phyloP scores from a whole-genome alignment of 352 stramenopile species.

The Elongisporangium anandrum region DNA sequence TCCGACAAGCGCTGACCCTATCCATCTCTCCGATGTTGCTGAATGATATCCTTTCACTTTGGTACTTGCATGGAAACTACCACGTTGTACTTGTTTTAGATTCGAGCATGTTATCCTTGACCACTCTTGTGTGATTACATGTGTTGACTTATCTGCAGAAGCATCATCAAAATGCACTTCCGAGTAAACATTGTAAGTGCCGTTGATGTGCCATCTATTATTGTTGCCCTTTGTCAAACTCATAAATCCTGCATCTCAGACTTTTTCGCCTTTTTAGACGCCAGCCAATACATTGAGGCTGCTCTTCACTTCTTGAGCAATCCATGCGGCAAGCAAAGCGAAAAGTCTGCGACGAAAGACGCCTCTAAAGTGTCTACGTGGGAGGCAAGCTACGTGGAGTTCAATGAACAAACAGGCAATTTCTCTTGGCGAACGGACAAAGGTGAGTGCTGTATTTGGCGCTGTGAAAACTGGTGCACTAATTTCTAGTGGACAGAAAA shows the following conservation, averaged over 20 bases:
- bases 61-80: background rate
- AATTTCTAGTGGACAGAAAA: background rate
- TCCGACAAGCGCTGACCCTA: background rate
- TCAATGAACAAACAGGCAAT: background rate
- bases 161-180: background rate
- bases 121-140: background rate
- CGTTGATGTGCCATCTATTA: background rate
- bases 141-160: background rate
- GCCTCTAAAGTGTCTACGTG: background rate
- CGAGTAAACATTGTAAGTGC: background rate
- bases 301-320: background rate
- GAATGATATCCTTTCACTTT: slow-evolving; percentile 2
- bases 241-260: background rate
- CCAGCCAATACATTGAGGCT: background rate
- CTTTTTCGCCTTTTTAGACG: background rate
- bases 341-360: background rate
- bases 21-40: background rate
- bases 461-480: background rate
- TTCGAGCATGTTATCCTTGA: background rate
- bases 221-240: background rate
- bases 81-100: too few relatives aligned
- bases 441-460: background rate
- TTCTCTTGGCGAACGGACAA: slow-evolving; percentile 2
- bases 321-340: background rate
- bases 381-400: background rate